Percentiles rank a stretch among this genome's conserved stretches.
These are phyloP conservation scores for Tricholoma flavovirens DNA, from an alignment of 768 basidiomycete species.

Conservation along the genomic window DNA sequence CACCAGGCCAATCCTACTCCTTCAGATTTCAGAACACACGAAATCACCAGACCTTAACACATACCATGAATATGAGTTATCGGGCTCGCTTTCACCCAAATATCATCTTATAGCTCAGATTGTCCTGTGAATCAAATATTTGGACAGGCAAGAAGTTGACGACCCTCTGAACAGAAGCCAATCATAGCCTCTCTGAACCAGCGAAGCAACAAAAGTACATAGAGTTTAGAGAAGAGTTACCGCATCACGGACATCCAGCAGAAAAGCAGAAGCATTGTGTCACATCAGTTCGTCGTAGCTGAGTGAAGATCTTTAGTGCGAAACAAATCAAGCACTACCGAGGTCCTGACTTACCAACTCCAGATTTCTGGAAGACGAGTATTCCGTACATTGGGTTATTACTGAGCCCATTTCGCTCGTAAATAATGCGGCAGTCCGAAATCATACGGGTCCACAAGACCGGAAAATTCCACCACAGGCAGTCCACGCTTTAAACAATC, in stretches of 20 bases:
- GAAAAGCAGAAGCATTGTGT: background rate
- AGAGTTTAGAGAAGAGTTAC: background rate
- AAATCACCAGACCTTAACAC: background rate
- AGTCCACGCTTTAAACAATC: background rate
- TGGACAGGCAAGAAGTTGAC: background rate
- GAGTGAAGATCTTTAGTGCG: background rate
- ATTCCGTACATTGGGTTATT: background rate
- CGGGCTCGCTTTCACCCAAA: background rate
- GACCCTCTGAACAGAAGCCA: background rate
- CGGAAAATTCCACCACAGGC: constrained; percentile 7
- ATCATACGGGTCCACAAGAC: constrained; percentile 8
- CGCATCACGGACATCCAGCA: background rate
- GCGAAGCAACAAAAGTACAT: background rate
- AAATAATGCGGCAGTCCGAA: constrained; percentile 10
- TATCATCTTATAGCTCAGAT: background rate
- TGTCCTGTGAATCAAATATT: background rate
- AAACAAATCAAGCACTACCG: background rate
- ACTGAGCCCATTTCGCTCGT: constrained; percentile 5
- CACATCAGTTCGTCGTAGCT: background rate
- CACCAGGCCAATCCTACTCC: background rate
- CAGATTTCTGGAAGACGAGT: background rate
- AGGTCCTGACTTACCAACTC: background rate
- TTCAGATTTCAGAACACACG: background rate
- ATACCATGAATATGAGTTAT: background rate
- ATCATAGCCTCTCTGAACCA: background rate